Evolutionary conservation across 305 asterid genomes (phyloP), one percentile per base, ranked within the genome.

Genomic region (Andrographis paniculata): DNA sequence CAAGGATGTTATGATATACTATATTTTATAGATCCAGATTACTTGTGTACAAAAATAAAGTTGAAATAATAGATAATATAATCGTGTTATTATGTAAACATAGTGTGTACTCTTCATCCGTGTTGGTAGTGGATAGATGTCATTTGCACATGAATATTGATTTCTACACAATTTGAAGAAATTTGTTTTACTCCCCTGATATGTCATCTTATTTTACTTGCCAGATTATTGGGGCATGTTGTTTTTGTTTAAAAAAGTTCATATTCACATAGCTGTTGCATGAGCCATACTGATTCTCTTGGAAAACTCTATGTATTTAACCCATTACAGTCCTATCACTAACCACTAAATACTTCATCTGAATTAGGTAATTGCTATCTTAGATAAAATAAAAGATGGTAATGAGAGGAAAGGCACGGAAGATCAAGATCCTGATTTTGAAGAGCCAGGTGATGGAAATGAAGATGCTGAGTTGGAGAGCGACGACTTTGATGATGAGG

Each of bases 321-420:
- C 30, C 30, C 30, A 3, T 18, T 14, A 1, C 24, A 6, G n/a
- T 27, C 38, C 9, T 1, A 49, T 56, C 23, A 28, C 40, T 57
- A 52, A 19, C 50, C 46, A 37, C 48, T 37, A 42, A 18, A 50
- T 30, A 49, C 9, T 54, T 23, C 45, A 43, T 55, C 31, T 30
- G 17, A 52, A 65, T 63, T 80, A 91, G 99, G 95, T 91, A 14
- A 75, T 87, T 55, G 87, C 94, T 53, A 91, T 91, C 71, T 62
- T 91, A 50, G 99, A 91, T 69, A 80, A 48, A 48, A 56, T 91
- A 15, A 80, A 91, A 86, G 75, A 77, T 48, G 99, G 86, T 72
- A 83, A 58, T 17, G 65, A 69, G 63, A 74, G 63, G 43, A 69
- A 71, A 47, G 22, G 28, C 35, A 33, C 59, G 17, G 31, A 20